Conservation (phyloP, 441 rosid species). For the Kokia cookei region DNA sequence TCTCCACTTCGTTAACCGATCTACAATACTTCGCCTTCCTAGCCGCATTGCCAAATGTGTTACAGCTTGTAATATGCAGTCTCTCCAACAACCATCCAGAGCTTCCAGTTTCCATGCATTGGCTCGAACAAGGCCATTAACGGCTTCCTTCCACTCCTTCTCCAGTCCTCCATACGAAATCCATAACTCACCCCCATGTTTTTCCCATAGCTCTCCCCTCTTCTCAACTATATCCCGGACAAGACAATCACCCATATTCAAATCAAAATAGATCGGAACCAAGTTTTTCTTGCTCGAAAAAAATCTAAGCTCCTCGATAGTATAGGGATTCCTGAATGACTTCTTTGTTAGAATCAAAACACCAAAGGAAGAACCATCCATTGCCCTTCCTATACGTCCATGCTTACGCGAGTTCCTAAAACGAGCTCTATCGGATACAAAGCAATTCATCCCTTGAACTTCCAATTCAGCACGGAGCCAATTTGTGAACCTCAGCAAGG, state of each 20-base stretch:
- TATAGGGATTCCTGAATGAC: slow-evolving; percentile 68
- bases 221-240: slow-evolving; percentile 90
- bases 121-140: slow-evolving; percentile 53
- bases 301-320: slow-evolving; percentile 78
- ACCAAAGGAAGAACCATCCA: slow-evolving; percentile 85
- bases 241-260: slow-evolving; percentile 75
- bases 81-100: slow-evolving; percentile 89
- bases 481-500: slow-evolving; percentile 63
- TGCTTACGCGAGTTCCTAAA: slow-evolving; percentile 67
- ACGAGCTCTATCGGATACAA: slow-evolving; percentile 68
- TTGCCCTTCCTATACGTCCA: slow-evolving; percentile 62
- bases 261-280: slow-evolving; percentile 81
- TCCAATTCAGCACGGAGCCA: slow-evolving; percentile 91
- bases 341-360: slow-evolving; percentile 70
- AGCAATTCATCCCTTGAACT: slow-evolving; percentile 88
- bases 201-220: slow-evolving; percentile 93
- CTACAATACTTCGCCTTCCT: slow-evolving; percentile 89
- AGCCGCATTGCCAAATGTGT: slow-evolving; percentile 64
- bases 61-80: slow-evolving; percentile 68
- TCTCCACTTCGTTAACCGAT: slow-evolving; percentile 72
- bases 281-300: slow-evolving; percentile 79
- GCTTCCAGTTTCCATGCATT: slow-evolving; percentile 93
- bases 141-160: slow-evolving; percentile 90
- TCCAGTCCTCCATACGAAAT: slow-evolving; percentile 73
- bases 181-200: slow-evolving; percentile 85